Conservation (phyloP, 257 asterid genomes). For the Jasminum sambac region DNA sequence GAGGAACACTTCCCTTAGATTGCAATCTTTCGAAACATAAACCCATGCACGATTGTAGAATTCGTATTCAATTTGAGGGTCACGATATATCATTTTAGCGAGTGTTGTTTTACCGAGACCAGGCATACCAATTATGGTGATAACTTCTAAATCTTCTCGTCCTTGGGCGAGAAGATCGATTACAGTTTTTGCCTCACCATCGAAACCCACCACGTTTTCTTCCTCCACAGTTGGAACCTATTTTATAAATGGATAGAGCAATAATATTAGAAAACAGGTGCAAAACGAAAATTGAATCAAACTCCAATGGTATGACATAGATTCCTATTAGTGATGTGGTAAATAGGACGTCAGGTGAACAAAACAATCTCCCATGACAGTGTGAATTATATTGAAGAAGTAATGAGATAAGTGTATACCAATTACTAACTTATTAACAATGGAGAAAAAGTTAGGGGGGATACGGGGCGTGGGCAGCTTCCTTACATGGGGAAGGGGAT, state of each 20-base stretch:
- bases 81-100: constrained; percentile 33
- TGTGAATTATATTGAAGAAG: not conserved
- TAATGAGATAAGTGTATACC: too few relatives aligned
- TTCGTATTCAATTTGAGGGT: constrained; percentile 14
- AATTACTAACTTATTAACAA: too few relatives aligned
- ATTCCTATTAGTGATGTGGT: too few relatives aligned
- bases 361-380: too few relatives aligned
- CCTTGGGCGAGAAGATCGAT: constrained; percentile 24
- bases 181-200: constrained; percentile 26
- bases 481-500: too few relatives aligned
- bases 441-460: too few relatives aligned
- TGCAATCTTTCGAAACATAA: constrained; percentile 32
- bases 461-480: too few relatives aligned
- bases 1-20: constrained; percentile 17
- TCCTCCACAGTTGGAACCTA: constrained; percentile 29
- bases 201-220: constrained; percentile 36
- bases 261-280: not conserved
- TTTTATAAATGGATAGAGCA: not conserved
- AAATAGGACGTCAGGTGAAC: too few relatives aligned
- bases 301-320: not conserved
- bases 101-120: constrained; percentile 46
- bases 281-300: not conserved
- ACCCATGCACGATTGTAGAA: constrained; percentile 41
- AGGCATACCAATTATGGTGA: constrained; percentile 40
- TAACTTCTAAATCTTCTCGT: constrained; percentile 24